A percentile compares a stretch with the other conserved stretches of the same genome.
These are phyloP conservation scores for Prunus kanzakura DNA, from an alignment of 306 rosid species.

Conservation along the genomic window DNA sequence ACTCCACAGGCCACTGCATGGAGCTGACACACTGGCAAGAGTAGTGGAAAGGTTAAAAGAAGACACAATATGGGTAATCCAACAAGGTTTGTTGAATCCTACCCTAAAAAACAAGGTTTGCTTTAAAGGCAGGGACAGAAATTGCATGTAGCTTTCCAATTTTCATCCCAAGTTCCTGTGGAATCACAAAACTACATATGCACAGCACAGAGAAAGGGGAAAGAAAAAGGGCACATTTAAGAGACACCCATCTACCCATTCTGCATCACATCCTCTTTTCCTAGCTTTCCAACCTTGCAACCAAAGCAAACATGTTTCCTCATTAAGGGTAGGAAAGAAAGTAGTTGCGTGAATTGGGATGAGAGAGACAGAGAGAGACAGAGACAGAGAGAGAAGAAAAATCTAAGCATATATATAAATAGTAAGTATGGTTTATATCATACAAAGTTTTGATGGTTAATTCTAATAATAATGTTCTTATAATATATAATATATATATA, in stretches of 20 bases:
- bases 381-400: no score
- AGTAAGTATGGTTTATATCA: no score
- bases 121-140: constrained; percentile 37
- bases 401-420: no score
- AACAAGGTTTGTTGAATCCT: constrained; percentile 23
- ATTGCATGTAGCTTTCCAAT: constrained; percentile 37
- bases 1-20: constrained; percentile 9
- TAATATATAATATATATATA: no score
- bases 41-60: constrained; percentile 24
- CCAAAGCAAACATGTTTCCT: constrained; percentile 29
- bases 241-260: constrained; percentile 42
- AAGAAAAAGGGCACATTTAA: constrained; percentile 35
- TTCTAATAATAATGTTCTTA: constrained; percentile 26
- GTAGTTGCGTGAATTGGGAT: constrained; percentile 14
- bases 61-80: constrained; percentile 21
- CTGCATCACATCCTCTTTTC: constrained; percentile 34
- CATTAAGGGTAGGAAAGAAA: constrained; percentile 38
- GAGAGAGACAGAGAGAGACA: no score
- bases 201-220: neutral
- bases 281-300: constrained; percentile 36
- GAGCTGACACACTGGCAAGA: constrained; percentile 21
- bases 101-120: constrained; percentile 16
- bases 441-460: neutral
- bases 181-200: constrained; percentile 31
- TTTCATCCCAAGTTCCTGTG: constrained; percentile 23